phyloP scores from a whole-genome alignment of 225 moss, liverwort and hornwort genomes.

The Thuidium tamariscinum region DNA sequence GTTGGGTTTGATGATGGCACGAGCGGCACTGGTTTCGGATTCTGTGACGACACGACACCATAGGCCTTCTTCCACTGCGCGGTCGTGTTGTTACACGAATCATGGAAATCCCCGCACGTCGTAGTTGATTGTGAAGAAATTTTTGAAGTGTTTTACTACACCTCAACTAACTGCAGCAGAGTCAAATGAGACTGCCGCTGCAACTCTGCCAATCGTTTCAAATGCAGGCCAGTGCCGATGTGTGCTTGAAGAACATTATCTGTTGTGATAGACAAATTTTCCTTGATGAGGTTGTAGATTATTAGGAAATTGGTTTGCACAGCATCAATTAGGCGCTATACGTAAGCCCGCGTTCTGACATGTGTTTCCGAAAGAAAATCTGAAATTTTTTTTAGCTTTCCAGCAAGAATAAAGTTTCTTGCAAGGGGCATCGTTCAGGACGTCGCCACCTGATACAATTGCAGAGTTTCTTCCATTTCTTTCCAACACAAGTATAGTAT shows the following conservation, averaged over 20 bases:
- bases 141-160: background rate
- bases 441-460: slow-evolving; percentile 37
- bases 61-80: background rate
- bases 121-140: background rate
- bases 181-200: slow-evolving; percentile 51
- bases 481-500: background rate
- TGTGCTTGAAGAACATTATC: slow-evolving; percentile 37
- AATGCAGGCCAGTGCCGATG: slow-evolving; percentile 32
- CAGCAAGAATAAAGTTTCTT: slow-evolving; percentile 47
- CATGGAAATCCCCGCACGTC: background rate
- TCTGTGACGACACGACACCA: background rate
- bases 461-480: background rate
- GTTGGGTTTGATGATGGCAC: slow-evolving; percentile 37
- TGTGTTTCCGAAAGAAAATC: slow-evolving; percentile 38
- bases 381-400: slow-evolving; percentile 41
- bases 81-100: background rate
- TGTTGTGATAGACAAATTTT: slow-evolving; percentile 21
- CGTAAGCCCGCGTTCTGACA: slow-evolving; percentile 57
- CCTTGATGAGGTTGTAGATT: slow-evolving; percentile 39
- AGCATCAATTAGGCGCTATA: slow-evolving; percentile 68
- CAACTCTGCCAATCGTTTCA: slow-evolving; percentile 27
- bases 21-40: slow-evolving; percentile 26
- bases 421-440: slow-evolving; percentile 31
- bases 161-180: slow-evolving; percentile 52
- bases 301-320: slow-evolving; percentile 53